Percentiles rank a stretch among this genome's conserved stretches.
Conservation (phyloP, 345 rosid genomes). For the Laguncularia racemosa region DNA sequence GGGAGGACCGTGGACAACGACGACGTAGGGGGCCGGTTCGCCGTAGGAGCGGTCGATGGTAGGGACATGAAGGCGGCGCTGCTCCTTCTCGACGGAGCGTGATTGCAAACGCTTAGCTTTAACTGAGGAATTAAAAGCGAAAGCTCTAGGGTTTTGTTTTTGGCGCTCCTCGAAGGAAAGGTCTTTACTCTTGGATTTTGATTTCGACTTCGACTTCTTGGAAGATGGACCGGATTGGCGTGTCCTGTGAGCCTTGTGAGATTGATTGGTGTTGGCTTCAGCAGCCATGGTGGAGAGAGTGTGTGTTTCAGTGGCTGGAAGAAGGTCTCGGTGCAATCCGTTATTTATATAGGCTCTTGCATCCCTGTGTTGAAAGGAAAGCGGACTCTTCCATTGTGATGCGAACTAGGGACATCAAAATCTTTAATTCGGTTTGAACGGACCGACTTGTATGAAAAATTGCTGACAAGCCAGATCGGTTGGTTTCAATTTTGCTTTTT, state of each 20-base stretch:
- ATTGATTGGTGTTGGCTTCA: constrained; percentile 26
- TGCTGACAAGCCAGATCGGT: too few species aligned
- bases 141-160: constrained; percentile 75
- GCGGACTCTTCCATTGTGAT: too few species aligned
- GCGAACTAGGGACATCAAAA: too few species aligned
- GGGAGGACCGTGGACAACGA: constrained; percentile 92
- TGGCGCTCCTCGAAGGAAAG: constrained; percentile 21
- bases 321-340: too few species aligned
- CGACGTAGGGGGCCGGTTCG: constrained; percentile 73
- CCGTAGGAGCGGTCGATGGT: constrained; percentile 73
- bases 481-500: too few species aligned
- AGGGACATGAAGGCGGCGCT: constrained; percentile 72
- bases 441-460: too few species aligned
- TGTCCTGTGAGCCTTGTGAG: constrained; percentile 65
- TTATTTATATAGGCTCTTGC: too few species aligned
- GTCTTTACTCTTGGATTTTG: constrained; percentile 11
- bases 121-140: constrained; percentile 46
- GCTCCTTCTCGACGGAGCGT: constrained; percentile 80
- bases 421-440: too few species aligned
- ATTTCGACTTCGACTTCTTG: constrained; percentile 30
- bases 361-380: too few species aligned
- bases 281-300: constrained; percentile 33
- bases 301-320: neutral
- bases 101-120: constrained; percentile 61
- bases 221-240: constrained; percentile 65